Conservation (phyloP, 2,329 filamentous ascomycete species). For the Talaromyces marneffei region DNA sequence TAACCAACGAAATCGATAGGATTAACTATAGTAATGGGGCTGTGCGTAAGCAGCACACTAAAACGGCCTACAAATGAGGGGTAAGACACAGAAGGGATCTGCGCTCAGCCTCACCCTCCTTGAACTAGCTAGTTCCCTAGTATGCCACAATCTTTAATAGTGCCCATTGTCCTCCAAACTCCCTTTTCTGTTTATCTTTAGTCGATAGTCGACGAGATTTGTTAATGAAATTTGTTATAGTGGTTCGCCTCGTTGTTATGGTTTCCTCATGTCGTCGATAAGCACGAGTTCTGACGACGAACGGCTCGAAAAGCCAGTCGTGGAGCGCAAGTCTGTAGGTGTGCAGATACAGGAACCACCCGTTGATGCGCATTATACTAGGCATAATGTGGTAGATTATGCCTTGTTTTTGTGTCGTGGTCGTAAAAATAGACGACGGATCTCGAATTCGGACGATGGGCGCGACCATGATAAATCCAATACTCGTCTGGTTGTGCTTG, state of each 20-base stretch:
- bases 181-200: no score
- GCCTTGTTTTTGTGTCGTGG: conserved; percentile 19
- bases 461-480: not conserved
- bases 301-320: not conserved
- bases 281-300: conserved; percentile 2
- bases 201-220: not conserved
- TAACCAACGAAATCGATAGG: not conserved
- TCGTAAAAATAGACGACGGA: conserved; percentile 9
- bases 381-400: conserved; percentile 12
- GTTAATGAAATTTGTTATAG: no score
- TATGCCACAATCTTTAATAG: not conserved
- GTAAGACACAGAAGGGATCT: not conserved
- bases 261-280: conserved; percentile 2
- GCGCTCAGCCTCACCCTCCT: not conserved
- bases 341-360: not conserved
- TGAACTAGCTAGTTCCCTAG: not conserved
- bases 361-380: not conserved
- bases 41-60: not conserved
- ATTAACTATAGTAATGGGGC: not conserved
- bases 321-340: not conserved
- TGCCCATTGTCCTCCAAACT: not conserved
- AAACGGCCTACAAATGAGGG: not conserved
- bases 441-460: not conserved
- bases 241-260: not conserved
- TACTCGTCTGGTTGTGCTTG: conserved; percentile 7